Conservation (phyloP, 148 eudicot genomes). For the Drosera capensis region DNA sequence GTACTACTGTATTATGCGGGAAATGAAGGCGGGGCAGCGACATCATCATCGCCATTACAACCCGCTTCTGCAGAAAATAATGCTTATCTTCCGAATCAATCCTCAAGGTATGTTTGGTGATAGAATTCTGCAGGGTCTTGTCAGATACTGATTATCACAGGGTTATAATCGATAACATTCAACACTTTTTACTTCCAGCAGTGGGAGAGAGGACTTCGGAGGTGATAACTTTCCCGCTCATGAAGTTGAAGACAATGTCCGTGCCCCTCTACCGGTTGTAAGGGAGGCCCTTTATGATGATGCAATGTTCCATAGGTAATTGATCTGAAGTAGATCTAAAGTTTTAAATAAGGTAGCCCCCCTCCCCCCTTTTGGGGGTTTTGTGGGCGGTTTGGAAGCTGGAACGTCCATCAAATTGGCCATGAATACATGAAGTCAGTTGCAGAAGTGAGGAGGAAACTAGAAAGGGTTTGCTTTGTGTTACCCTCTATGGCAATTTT, state of each 20-base stretch:
- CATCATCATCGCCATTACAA: constrained; percentile 27
- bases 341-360: background rate
- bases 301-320: constrained; percentile 46
- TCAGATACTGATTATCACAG: background rate
- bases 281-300: constrained; percentile 84
- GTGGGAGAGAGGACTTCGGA: constrained; percentile 28
- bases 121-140: background rate
- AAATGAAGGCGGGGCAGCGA: constrained; percentile 38
- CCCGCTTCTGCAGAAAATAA: constrained; percentile 30
- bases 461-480: no score
- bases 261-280: constrained; percentile 84
- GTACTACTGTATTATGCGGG: constrained; percentile 89
- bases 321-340: background rate
- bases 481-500: background rate
- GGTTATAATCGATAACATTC: background rate
- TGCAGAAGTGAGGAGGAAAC: no score
- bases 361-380: no score
- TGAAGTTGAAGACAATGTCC: constrained; percentile 39
- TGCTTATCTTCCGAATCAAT: constrained; percentile 18
- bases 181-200: constrained; percentile 14
- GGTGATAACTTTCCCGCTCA: constrained; percentile 11
- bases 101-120: constrained; percentile 29
- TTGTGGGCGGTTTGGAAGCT: no score
- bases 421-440: no score
- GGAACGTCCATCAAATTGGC: no score